Evolutionary conservation across 2,329 filamentous ascomycete genomes (phyloP).

Genomic region (Epichloe scottii): DNA sequence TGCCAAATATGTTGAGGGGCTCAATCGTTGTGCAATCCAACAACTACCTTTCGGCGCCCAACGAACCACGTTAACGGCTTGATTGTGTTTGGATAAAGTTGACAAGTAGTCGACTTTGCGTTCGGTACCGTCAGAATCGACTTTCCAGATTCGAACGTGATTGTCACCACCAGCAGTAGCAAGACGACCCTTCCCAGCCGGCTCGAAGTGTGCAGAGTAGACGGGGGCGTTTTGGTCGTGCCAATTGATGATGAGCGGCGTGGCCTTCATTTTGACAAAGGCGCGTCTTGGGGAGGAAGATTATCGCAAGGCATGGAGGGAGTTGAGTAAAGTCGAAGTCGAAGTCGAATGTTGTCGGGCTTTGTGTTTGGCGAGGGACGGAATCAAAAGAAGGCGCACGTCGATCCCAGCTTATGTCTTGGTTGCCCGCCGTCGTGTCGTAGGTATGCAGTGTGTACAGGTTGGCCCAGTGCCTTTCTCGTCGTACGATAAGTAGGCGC

Average conservation of each 20-base stretch:
- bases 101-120: conserved; percentile 84
- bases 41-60: conserved; percentile 80
- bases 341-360: neutral
- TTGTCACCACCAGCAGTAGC: conserved; percentile 94
- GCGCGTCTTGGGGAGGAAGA: conserved; percentile 13
- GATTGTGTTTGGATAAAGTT: conserved; percentile 84
- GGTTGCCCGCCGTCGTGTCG: neutral
- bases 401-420: neutral
- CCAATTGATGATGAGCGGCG: conserved; percentile 95
- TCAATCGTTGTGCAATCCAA: neutral
- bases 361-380: neutral
- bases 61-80: conserved; percentile 94
- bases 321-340: neutral
- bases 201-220: conserved; percentile 95
- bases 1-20: neutral
- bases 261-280: conserved; percentile 69
- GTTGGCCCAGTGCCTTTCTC: neutral
- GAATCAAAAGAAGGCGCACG: neutral
- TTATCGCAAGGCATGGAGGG: conserved; percentile 19
- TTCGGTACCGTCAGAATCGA: conserved; percentile 75
- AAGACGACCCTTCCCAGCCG: conserved; percentile 76
- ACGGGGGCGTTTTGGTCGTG: conserved; percentile 95
- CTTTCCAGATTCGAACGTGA: conserved; percentile 89
- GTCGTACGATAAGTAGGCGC: neutral
- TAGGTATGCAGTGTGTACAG: neutral